These are phyloP conservation scores for Mycosphaerella sp. DNA, from an alignment of 2,329 filamentous ascomycete genomes.

Conservation along the genomic window DNA sequence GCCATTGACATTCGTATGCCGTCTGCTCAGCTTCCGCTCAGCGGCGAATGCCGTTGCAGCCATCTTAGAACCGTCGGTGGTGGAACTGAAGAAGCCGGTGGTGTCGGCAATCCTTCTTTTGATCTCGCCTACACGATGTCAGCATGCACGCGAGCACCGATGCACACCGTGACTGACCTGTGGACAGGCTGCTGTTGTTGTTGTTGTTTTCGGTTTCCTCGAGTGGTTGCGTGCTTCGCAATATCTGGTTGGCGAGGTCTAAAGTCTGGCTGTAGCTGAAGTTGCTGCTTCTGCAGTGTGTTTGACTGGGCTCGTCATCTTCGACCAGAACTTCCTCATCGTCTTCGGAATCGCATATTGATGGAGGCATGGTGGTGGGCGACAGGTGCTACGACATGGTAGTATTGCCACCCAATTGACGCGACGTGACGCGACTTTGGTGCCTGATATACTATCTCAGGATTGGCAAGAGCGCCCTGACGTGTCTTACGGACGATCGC, in stretches of 20 bases:
- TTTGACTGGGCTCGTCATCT: slow-evolving; percentile 11
- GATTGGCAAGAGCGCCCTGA: background rate
- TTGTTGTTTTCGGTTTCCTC: slow-evolving; percentile 8
- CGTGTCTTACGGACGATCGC: too few species aligned
- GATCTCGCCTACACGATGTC: slow-evolving; percentile 19
- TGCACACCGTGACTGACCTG: slow-evolving; percentile 4
- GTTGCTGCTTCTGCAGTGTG: slow-evolving; percentile 8
- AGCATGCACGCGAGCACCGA: background rate
- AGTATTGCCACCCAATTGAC: slow-evolving; percentile 8
- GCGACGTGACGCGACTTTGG: slow-evolving; percentile 6
- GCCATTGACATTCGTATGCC: slow-evolving; percentile 15
- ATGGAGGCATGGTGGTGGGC: slow-evolving; percentile 9
- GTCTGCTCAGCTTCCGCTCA: slow-evolving; percentile 18
- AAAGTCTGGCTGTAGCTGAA: background rate
- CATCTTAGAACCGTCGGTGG: slow-evolving; percentile 7
- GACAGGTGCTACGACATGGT: background rate
- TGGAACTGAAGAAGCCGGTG: slow-evolving; percentile 23
- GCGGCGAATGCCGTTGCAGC: slow-evolving; percentile 18
- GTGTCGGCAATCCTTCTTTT: slow-evolving; percentile 23
- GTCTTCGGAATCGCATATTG: slow-evolving; percentile 18
- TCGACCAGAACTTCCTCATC: slow-evolving; percentile 14
- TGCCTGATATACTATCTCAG: background rate
- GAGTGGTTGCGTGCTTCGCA: slow-evolving; percentile 7
- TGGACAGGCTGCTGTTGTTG: slow-evolving; percentile 16
- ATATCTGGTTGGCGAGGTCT: slow-evolving; percentile 5